Conservation (phyloP, 129 eudicot species). For the Flaveria robusta region DNA sequence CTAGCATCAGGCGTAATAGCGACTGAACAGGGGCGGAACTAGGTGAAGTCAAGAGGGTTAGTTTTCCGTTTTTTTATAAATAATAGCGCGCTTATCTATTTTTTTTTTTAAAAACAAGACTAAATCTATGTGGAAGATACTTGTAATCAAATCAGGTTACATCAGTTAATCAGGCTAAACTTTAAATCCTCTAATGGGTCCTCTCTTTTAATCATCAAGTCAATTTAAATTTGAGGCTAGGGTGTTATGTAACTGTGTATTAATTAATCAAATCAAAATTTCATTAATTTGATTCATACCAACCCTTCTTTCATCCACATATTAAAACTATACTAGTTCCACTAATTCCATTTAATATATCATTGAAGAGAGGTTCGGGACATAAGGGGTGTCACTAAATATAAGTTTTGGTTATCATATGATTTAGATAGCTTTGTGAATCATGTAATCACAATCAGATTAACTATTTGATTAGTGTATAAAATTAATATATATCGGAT, state of each 20-base stretch:
- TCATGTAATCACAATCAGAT: too few species aligned
- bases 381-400: too few species aligned
- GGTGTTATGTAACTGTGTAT: not conserved
- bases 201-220: conserved; percentile 20
- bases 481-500: too few species aligned
- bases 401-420: too few species aligned
- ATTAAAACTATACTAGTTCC: not conserved
- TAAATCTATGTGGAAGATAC: conserved; percentile 24
- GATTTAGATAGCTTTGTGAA: too few species aligned
- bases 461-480: too few species aligned
- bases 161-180: conserved; percentile 32
- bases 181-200: conserved; percentile 22
- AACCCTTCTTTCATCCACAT: not conserved
- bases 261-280: conserved; percentile 1
- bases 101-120: too few species aligned
- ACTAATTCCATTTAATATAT: not conserved
- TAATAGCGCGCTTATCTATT: too few species aligned
- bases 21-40: not conserved
- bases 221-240: conserved; percentile 2
- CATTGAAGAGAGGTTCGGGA: too few species aligned
- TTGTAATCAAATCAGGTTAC: conserved; percentile 41
- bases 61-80: too few species aligned
- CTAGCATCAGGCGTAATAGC: not conserved
- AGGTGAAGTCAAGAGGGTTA: too few species aligned
- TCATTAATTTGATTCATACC: not conserved